Conservation (phyloP, 2,329 filamentous ascomycete genomes). For the Colletotrichum viniferum region DNA sequence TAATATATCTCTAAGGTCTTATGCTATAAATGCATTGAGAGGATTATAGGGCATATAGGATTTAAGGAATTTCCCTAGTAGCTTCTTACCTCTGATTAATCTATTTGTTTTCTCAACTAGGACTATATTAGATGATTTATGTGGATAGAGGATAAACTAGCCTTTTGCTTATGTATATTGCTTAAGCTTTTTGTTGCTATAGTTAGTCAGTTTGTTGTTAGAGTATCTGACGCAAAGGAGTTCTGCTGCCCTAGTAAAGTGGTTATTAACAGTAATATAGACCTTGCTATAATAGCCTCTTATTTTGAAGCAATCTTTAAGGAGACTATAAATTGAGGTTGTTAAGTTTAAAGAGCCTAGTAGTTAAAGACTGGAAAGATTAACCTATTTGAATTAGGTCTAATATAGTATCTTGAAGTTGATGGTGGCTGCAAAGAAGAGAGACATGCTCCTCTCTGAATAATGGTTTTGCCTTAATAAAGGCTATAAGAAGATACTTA, state of each 20-base stretch:
- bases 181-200: background rate
- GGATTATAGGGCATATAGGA: background rate
- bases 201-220: background rate
- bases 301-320: background rate
- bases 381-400: background rate
- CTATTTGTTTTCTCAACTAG: background rate
- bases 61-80: background rate
- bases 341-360: background rate
- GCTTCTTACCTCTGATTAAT: background rate
- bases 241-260: background rate
- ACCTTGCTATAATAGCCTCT: background rate
- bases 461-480: background rate
- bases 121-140: background rate
- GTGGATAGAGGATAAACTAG: background rate
- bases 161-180: background rate
- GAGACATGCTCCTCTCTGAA: background rate
- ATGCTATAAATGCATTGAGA: background rate
- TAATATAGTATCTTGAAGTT: background rate
- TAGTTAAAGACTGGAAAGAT: background rate
- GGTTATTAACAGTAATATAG: background rate
- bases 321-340: background rate
- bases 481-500: background rate
- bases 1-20: background rate
- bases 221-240: background rate
- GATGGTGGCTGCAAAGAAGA: background rate